Conservation (phyloP, 148 eudicot genomes). For the Persicaria tinctoria region DNA sequence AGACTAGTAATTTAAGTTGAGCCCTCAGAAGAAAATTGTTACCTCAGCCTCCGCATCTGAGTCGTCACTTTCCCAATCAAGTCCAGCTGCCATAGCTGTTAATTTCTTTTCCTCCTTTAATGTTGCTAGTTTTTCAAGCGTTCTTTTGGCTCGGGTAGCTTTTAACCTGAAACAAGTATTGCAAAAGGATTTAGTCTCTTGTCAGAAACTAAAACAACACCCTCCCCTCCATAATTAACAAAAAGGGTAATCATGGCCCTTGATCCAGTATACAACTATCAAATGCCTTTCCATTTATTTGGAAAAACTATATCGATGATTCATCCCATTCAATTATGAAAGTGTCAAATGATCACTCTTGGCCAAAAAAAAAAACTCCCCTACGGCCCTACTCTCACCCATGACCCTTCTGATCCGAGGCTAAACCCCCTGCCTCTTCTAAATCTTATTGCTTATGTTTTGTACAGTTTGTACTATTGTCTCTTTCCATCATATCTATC, state of each 20-base stretch:
- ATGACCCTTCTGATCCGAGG: not conserved
- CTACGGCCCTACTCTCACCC: not conserved
- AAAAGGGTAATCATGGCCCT: not conserved
- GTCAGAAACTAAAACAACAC: too few species aligned
- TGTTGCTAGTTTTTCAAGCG: conserved; percentile 47
- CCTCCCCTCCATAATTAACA: too few species aligned
- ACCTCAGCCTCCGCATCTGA: conserved; percentile 72
- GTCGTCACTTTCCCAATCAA: conserved; percentile 77
- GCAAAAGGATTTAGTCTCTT: not conserved
- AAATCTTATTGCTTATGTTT: not conserved
- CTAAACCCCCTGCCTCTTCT: not conserved
- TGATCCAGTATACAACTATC: not conserved
- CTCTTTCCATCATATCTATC: too few species aligned
- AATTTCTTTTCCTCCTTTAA: conserved; percentile 54
- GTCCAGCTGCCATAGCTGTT: conserved; percentile 81
- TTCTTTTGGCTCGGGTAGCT: conserved; percentile 64
- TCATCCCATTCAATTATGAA: not conserved
- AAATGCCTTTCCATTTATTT: not conserved
- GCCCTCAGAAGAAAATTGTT: conserved; percentile 4
- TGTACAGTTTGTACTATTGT: not conserved
- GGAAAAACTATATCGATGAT: not conserved
- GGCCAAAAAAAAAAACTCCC: not conserved
- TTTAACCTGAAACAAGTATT: conserved; percentile 31
- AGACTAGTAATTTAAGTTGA: not conserved
- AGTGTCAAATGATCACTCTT: not conserved